Conservation (phyloP, 768 basidiomycete species). For the Hygrophorus russula region DNA sequence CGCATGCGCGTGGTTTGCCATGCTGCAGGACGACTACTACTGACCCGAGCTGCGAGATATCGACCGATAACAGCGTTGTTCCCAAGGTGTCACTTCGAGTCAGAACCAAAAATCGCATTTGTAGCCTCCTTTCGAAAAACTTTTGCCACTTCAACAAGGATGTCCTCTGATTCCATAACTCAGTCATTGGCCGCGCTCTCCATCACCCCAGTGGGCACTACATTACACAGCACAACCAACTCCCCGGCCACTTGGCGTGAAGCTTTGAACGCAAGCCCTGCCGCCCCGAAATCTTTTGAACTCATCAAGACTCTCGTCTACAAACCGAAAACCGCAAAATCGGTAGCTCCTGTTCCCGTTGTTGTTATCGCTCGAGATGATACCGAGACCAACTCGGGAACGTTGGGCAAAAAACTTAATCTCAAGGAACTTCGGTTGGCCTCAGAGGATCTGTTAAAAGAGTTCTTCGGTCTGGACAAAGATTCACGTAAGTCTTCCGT, state of each 20-base stretch:
- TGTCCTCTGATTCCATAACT: constrained; percentile 25
- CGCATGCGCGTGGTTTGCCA: not conserved
- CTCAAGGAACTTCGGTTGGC: constrained; percentile 85
- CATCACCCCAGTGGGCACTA: constrained; percentile 38
- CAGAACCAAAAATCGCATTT: not conserved
- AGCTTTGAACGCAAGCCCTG: constrained; percentile 41
- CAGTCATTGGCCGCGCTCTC: constrained; percentile 39
- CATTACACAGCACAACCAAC: constrained; percentile 50
- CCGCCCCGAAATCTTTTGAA: constrained; percentile 50
- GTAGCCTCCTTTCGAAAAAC: not conserved
- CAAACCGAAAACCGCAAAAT: constrained; percentile 95
- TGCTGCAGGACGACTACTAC: not conserved
- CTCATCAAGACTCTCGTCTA: constrained; percentile 85
- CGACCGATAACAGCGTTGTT: not conserved
- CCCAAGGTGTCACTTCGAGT: not conserved
- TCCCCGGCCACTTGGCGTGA: constrained; percentile 74
- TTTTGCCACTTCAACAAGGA: constrained; percentile 12
- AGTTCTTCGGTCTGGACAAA: constrained; percentile 79
- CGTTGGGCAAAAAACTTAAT: constrained; percentile 68
- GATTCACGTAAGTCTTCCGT: constrained; percentile 59
- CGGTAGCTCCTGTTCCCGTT: constrained; percentile 72
- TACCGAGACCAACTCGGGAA: constrained; percentile 71
- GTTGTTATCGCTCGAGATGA: constrained; percentile 78
- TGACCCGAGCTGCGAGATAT: not conserved
- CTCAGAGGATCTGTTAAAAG: constrained; percentile 72